Percentiles rank a stretch among this genome's conserved stretches.
These are phyloP conservation scores for Yamadazyma olivae DNA, from an alignment of 805 yeast species.

Conservation along the genomic window DNA sequence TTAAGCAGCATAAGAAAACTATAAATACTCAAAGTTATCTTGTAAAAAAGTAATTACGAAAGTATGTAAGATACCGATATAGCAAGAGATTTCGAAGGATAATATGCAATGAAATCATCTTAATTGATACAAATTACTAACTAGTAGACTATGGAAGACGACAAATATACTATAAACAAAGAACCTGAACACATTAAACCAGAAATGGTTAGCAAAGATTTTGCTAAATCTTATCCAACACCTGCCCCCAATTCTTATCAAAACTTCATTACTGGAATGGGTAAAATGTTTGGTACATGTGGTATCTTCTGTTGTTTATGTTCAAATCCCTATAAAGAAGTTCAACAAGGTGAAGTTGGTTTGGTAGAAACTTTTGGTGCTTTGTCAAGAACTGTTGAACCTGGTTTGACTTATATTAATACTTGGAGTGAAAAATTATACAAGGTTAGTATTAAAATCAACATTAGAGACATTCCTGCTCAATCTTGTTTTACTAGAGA, in stretches of 20 bases:
- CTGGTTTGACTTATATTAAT: slow-evolving; percentile 64
- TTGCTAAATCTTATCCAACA: slow-evolving; percentile 38
- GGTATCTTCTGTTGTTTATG: slow-evolving; percentile 59
- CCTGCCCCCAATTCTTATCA: slow-evolving; percentile 43
- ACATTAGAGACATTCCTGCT: slow-evolving; percentile 62
- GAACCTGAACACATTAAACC: slow-evolving; percentile 26
- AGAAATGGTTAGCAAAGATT: slow-evolving; percentile 39
- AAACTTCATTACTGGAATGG: slow-evolving; percentile 35
- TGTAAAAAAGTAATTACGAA: too few species aligned
- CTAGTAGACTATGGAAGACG: slow-evolving; percentile 10
- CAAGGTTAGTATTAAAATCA: slow-evolving; percentile 52
- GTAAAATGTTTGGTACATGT: slow-evolving; percentile 47
- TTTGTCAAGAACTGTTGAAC: slow-evolving; percentile 61
- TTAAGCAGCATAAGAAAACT: too few species aligned
- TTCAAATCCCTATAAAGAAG: slow-evolving; percentile 57
- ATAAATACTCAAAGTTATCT: too few species aligned
- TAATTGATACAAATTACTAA: too few species aligned
- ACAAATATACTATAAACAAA: slow-evolving; percentile 10
- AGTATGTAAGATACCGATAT: too few species aligned
- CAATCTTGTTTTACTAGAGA: slow-evolving; percentile 70
- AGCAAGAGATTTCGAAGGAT: too few species aligned
- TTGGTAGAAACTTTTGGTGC: slow-evolving; percentile 66
- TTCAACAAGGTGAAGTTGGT: slow-evolving; percentile 68
- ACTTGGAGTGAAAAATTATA: slow-evolving; percentile 58
- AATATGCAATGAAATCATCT: too few species aligned